These are phyloP conservation scores for Sporodiniella umbellata DNA, from an alignment of 371 early-diverging fungal genomes.

Conservation along the genomic window DNA sequence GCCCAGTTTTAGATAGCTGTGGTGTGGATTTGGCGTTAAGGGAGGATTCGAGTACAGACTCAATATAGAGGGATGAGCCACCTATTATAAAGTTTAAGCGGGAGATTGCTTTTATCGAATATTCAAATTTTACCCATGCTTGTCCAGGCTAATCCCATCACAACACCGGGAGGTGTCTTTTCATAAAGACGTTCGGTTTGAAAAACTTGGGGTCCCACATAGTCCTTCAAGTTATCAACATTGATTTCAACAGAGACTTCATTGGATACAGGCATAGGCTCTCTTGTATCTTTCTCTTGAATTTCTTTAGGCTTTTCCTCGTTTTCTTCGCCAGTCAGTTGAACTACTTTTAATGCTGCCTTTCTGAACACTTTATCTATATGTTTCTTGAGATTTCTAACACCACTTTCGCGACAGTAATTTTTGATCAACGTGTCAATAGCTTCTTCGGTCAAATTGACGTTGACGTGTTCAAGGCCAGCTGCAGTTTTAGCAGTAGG, in stretches of 20 bases:
- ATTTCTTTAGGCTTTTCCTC: constrained; percentile 10
- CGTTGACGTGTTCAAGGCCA: constrained; percentile 75
- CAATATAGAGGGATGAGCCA: constrained; percentile 92
- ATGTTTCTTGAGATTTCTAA: constrained; percentile 95
- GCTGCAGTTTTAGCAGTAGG: constrained; percentile 79
- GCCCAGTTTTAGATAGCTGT: constrained; percentile 80
- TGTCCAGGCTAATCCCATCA: constrained; percentile 97
- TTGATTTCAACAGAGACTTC: constrained; percentile 59
- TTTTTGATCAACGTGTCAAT: constrained; percentile 80
- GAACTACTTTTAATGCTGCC: constrained; percentile 88
- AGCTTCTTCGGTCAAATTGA: constrained; percentile 70
- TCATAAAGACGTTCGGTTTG: constrained; percentile 90
- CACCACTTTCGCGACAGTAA: constrained; percentile 97
- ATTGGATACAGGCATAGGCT: constrained; percentile 53
- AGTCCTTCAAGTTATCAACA: constrained; percentile 78
- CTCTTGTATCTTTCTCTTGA: constrained; percentile 21
- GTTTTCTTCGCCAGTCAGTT: constrained; percentile 50
- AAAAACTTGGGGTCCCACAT: constrained; percentile 89
- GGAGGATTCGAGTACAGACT: constrained; percentile 86
- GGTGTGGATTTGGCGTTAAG: constrained; percentile 65
- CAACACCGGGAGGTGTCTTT: constrained; percentile 86
- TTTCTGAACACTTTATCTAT: constrained; percentile 97
- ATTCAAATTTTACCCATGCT: constrained; percentile 66
- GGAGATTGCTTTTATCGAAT: not conserved
- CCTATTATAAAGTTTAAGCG: constrained; percentile 42